Base-by-base conservation (phyloP, 2,329 filamentous ascomycete species). In the Aspergillus brunneoviolaceus region DNA sequence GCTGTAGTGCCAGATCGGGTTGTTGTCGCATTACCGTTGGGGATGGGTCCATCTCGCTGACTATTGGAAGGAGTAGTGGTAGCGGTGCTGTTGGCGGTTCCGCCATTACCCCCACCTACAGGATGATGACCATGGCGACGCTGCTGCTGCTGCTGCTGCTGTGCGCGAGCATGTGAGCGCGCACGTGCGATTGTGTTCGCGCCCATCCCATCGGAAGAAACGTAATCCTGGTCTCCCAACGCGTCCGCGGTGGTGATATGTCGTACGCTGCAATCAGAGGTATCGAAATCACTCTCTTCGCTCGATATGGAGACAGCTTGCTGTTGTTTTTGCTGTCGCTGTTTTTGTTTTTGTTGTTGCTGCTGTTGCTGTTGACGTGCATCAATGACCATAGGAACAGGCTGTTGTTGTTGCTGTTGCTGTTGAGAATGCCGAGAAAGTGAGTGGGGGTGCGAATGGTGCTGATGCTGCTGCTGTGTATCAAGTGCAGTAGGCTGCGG, bases 381-480 rank as follows among this genome's bases (percentile, higher is more conserved):
- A 19, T 45, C 39, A 45, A 45, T 45, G 16, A 45, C 16, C 39
- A 45, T 9, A 5, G 39, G 16, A 45, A 45, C 39, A 16, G 39
- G 16, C 39, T 16, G 16, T 14, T 25, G 25, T 42, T 50, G 55
- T 21, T 39, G 51, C 21, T 31, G 31, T 21, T 49, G 51, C 39
- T 31, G 35, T 53, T 54, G 42, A 29, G 42, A 27, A 50, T 52
- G 31, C 21, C 52, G 53, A 5, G 11, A 33, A 42, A 21, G 53
- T 19, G 27, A 49, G 42, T 16, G 53, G 33, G 45, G 23, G 12
- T 25, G 33, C 45, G 50, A 27, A 4, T 54, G 49, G 7, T 50
- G 42, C n/a, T 53, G 51, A n/a, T 54, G 55, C 6, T 60, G 54
- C 25, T 51, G 60, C 2, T 56, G 58, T 45, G 39, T 19, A 45